Percentiles rank a stretch among this genome's conserved stretches.
phyloP scores from a whole-genome alignment of 2,329 filamentous ascomycete species.

The Diaporthe citriasiana region DNA sequence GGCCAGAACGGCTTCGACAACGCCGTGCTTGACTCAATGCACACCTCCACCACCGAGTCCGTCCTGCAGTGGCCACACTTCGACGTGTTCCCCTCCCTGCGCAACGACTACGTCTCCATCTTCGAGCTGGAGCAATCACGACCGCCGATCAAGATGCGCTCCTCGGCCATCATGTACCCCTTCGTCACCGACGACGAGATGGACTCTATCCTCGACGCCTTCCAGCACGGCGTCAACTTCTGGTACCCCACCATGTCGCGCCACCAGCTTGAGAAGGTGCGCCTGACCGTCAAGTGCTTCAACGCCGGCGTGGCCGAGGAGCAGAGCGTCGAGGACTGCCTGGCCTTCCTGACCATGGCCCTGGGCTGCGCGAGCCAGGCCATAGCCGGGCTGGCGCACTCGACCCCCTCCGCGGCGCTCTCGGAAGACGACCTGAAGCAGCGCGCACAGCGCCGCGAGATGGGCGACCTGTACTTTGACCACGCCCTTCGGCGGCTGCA shows the following conservation, averaged over 20 bases:
- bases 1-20: slow-evolving; percentile 55
- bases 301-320: slow-evolving; percentile 53
- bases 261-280: slow-evolving; percentile 53
- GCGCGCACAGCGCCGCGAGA: slow-evolving; percentile 51
- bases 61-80: slow-evolving; percentile 67
- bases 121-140: slow-evolving; percentile 63
- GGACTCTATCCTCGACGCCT: slow-evolving; percentile 57
- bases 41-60: slow-evolving; percentile 65
- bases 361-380: slow-evolving; percentile 62
- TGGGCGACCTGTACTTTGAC: slow-evolving; percentile 62
- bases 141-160: slow-evolving; percentile 51
- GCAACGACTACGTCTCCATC: slow-evolving; percentile 59
- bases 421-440: slow-evolving; percentile 49
- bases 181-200: slow-evolving; percentile 59
- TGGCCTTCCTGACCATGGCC: slow-evolving; percentile 62
- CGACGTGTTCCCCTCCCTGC: slow-evolving; percentile 58
- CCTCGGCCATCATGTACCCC: slow-evolving; percentile 55
- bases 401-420: slow-evolving; percentile 4
- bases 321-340: slow-evolving; percentile 55
- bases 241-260: slow-evolving; percentile 67
- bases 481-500: slow-evolving; percentile 61
- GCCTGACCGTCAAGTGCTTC: slow-evolving; percentile 48
- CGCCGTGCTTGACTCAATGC: slow-evolving; percentile 63
- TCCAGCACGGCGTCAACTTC: slow-evolving; percentile 64
- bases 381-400: slow-evolving; percentile 49